phyloP scores from a whole-genome alignment of 331 rosid genomes.

The Quercus tomentella region DNA sequence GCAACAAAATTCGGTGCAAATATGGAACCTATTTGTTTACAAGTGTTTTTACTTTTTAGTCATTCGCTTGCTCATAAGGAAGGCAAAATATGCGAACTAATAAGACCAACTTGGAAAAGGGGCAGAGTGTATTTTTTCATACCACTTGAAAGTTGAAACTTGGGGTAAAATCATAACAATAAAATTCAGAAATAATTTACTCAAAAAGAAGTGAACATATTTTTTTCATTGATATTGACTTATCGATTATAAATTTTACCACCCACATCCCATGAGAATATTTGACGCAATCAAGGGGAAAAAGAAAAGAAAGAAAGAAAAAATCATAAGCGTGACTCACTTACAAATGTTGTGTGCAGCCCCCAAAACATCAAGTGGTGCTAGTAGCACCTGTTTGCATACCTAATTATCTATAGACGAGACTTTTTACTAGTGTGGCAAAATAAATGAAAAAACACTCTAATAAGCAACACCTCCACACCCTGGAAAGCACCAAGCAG shows the following conservation, averaged over 20 bases:
- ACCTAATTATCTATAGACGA: constrained; percentile 37
- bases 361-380: constrained; percentile 34
- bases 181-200: not conserved
- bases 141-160: too few relatives aligned
- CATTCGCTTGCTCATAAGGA: too few relatives aligned
- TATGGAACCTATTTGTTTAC: too few relatives aligned
- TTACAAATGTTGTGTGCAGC: constrained; percentile 15
- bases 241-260: constrained; percentile 18
- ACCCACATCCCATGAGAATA: constrained; percentile 28
- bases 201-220: not conserved
- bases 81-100: too few relatives aligned
- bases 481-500: constrained; percentile 26
- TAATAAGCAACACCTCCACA: constrained; percentile 38
- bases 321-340: constrained; percentile 14
- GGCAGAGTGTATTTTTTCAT: too few relatives aligned
- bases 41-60: too few relatives aligned
- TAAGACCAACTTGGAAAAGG: too few relatives aligned
- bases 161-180: not conserved
- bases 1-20: too few relatives aligned
- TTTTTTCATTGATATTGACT: constrained; percentile 1
- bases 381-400: constrained; percentile 38
- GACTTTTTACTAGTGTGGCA: constrained; percentile 39
- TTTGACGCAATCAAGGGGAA: constrained; percentile 4
- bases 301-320: not conserved
- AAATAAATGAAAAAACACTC: constrained; percentile 38